These are phyloP conservation scores for Pseudogymnoascus sp. DNA, from an alignment of 2,329 filamentous ascomycete genomes.

Conservation along the genomic window DNA sequence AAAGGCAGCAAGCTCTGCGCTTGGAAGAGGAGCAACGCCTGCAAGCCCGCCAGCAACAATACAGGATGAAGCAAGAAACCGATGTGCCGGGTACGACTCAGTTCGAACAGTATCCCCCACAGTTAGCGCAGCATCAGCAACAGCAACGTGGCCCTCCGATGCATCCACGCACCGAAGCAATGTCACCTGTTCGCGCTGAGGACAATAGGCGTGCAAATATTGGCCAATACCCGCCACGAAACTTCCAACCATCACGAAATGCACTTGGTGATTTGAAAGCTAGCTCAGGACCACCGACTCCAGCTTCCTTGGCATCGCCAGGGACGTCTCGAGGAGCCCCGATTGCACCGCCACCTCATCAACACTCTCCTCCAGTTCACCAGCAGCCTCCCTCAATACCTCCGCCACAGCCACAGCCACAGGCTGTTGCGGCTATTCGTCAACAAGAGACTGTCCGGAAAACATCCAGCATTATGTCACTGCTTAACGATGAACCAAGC, in stretches of 20 bases:
- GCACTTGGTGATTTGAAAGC: constrained; percentile 21
- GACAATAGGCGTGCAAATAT: constrained; percentile 22
- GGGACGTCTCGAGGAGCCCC: constrained; percentile 20
- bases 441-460: constrained; percentile 45
- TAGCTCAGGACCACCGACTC: constrained; percentile 17
- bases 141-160: constrained; percentile 18
- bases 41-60: constrained; percentile 21
- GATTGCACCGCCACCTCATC: constrained; percentile 21
- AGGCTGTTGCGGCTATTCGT: constrained; percentile 33
- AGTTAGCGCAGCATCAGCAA: constrained; percentile 17
- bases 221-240: constrained; percentile 24
- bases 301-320: constrained; percentile 21
- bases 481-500: constrained; percentile 54
- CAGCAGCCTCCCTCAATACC: constrained; percentile 11
- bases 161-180: constrained; percentile 21
- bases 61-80: constrained; percentile 29
- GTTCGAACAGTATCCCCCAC: constrained; percentile 26
- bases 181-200: not conserved
- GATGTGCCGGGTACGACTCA: constrained; percentile 29
- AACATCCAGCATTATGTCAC: constrained; percentile 55
- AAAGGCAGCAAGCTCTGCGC: constrained; percentile 23
- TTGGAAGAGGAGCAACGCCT: constrained; percentile 15
- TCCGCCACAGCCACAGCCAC: constrained; percentile 6
- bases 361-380: constrained; percentile 11
- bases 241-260: constrained; percentile 19